Conservation (phyloP, 2,329 filamentous ascomycete genomes). For the Didymellaceae sp. region DNA sequence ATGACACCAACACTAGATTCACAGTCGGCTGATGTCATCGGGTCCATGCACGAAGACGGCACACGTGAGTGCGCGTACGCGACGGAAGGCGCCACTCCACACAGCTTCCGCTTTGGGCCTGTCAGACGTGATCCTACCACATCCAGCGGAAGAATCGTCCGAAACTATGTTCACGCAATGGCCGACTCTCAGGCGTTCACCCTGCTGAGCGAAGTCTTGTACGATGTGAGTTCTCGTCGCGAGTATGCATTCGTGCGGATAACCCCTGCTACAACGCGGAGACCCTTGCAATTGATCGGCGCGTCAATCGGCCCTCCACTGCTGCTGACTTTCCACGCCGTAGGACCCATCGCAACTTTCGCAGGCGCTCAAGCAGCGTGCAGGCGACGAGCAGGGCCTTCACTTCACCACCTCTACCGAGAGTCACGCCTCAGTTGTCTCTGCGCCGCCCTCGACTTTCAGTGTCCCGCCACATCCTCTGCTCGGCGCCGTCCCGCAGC, state of each 20-base stretch:
- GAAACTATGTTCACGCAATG: slow-evolving; percentile 26
- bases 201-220: slow-evolving; percentile 37
- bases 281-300: slow-evolving; percentile 31
- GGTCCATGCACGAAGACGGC: background rate
- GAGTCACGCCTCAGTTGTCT: slow-evolving; percentile 18
- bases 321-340: slow-evolving; percentile 29
- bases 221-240: slow-evolving; percentile 43
- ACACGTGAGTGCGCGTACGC: slow-evolving; percentile 8
- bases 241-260: slow-evolving; percentile 22
- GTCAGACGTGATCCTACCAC: slow-evolving; percentile 1
- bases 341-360: slow-evolving; percentile 49
- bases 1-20: background rate
- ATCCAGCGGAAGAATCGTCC: background rate
- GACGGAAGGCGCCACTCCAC: slow-evolving; percentile 5
- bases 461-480: slow-evolving; percentile 9
- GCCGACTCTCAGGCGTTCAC: slow-evolving; percentile 39
- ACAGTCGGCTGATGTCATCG: slow-evolving; percentile 4
- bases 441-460: slow-evolving; percentile 17
- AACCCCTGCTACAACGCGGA: slow-evolving; percentile 20
- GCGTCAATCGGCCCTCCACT: slow-evolving; percentile 24
- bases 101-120: background rate
- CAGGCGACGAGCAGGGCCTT: slow-evolving; percentile 30
- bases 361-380: slow-evolving; percentile 44
- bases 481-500: slow-evolving; percentile 21
- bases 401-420: slow-evolving; percentile 38